Evolutionary conservation across 106 monocot species (phyloP), one percentile per base, ranked within the genome.

Genomic region (Cymbidium sinense): DNA sequence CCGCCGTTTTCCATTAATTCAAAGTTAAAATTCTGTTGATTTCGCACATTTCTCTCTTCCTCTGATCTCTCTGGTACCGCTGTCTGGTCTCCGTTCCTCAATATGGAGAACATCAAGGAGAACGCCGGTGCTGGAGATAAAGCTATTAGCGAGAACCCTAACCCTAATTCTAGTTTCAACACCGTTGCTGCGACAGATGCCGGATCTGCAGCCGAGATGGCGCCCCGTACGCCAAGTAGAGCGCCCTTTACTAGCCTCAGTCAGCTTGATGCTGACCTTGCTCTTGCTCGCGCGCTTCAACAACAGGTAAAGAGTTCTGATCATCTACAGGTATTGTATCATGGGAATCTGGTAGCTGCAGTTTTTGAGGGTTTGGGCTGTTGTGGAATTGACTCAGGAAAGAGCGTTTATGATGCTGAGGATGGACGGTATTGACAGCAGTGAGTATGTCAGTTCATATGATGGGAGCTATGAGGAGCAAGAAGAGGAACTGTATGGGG

Each of bases 221-320:
- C 81, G 6, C 31, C 65, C 30, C 65, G 30, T 30, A 27, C 30
- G 27, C 31, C 65, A 30, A 27, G 86, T n/a, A 79, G 96, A 41
- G 81, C 83, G 23, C 96, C 93, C 8, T 96, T 96, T 82, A 96
- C 93, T 29, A 86, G 87, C 77, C 86, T 96, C 25, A 90, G 86
- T 84, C 96, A 96, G 85, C 86, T 94, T 70, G 96, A 96, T 34
- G 93, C 96, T 71, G 96, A 96, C 83, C 89, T 88, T 18, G 96
- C 96, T 25, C 93, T 96, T 65, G 96, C 96, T 30, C 86, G 93
- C 39, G 89, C 90, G 25, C 87, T 96, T 65, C 96, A 98, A 62
- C 91, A 98, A 44, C 96, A 98, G 96, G 96, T 88, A 65, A 50
- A 64, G 21, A 69, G 39, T 65, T 72, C 30, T 33, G 43, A 30